A percentile compares a stretch with the other conserved stretches of the same genome.
Evolutionary conservation across 225 moss, liverwort and hornwort species (phyloP).

Genomic region (Pseudisothecium myosuroides): DNA sequence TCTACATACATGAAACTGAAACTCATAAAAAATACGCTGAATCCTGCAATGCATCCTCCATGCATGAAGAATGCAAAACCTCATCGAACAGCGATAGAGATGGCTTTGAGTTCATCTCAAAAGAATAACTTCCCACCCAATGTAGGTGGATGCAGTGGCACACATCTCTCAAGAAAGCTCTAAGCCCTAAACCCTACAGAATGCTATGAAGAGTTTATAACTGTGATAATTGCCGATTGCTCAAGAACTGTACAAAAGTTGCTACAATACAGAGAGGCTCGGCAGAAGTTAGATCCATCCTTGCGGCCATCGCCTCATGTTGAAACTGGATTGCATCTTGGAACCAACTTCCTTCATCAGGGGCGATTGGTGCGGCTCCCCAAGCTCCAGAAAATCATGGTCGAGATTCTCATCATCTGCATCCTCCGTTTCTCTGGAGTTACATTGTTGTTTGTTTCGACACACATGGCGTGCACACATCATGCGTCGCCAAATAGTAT

Average conservation of each 20-base stretch:
- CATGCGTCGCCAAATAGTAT: constrained; percentile 20
- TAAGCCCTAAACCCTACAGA: neutral
- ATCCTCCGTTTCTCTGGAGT: neutral
- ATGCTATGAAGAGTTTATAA: neutral
- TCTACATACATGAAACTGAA: neutral
- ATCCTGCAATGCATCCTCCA: neutral
- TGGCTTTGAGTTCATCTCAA: neutral
- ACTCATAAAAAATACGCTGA: neutral
- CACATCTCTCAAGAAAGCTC: neutral
- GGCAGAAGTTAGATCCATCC: constrained; percentile 11
- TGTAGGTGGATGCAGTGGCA: neutral
- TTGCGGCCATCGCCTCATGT: constrained; percentile 24
- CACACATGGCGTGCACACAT: neutral
- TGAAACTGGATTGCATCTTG: constrained; percentile 19
- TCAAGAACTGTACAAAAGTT: neutral
- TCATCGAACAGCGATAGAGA: neutral
- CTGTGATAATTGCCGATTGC: neutral
- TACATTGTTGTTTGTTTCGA: neutral
- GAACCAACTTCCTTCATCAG: neutral
- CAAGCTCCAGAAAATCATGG: neutral
- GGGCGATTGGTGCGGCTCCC: neutral
- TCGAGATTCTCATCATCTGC: neutral
- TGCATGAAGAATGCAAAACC: neutral
- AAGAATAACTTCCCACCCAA: neutral
- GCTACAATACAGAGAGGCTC: neutral